phyloP scores from a whole-genome alignment of 805 yeast species.

The Hanseniaspora mollemarum region DNA sequence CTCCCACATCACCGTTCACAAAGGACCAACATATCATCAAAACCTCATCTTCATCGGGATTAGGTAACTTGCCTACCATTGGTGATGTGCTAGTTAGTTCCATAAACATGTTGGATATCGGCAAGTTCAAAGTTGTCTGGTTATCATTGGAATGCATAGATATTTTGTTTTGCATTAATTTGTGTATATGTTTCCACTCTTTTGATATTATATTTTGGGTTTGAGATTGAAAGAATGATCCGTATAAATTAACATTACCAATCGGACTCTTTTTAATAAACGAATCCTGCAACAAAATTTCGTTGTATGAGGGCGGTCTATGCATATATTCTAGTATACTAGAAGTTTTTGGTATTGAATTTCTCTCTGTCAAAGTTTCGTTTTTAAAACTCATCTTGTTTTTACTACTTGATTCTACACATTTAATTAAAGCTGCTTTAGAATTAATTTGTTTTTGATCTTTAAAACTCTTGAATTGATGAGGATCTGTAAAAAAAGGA shows the following conservation, averaged over 20 bases:
- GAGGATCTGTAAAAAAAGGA: slow-evolving; percentile 50
- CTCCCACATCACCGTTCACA: slow-evolving; percentile 6
- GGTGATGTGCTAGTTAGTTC: slow-evolving; percentile 1
- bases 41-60: slow-evolving; percentile 2
- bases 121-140: neutral
- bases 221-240: slow-evolving; percentile 10
- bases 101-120: slow-evolving; percentile 9
- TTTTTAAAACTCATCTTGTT: slow-evolving; percentile 20
- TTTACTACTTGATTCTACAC: neutral
- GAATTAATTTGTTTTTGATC: slow-evolving; percentile 25
- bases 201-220: slow-evolving; percentile 8
- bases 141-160: neutral
- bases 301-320: slow-evolving; percentile 39
- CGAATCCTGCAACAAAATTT: slow-evolving; percentile 27
- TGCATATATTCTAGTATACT: slow-evolving; percentile 37
- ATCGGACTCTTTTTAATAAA: too few species aligned
- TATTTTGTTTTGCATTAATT: neutral
- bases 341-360: slow-evolving; percentile 3
- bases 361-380: slow-evolving; percentile 16
- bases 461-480: slow-evolving; percentile 45
- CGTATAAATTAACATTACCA: neutral
- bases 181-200: slow-evolving; percentile 9
- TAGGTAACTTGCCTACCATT: neutral
- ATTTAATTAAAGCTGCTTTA: neutral
- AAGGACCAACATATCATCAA: slow-evolving; percentile 4